phyloP scores from a whole-genome alignment of 2,329 filamentous ascomycete species.

The Colletotrichum falcatum region DNA sequence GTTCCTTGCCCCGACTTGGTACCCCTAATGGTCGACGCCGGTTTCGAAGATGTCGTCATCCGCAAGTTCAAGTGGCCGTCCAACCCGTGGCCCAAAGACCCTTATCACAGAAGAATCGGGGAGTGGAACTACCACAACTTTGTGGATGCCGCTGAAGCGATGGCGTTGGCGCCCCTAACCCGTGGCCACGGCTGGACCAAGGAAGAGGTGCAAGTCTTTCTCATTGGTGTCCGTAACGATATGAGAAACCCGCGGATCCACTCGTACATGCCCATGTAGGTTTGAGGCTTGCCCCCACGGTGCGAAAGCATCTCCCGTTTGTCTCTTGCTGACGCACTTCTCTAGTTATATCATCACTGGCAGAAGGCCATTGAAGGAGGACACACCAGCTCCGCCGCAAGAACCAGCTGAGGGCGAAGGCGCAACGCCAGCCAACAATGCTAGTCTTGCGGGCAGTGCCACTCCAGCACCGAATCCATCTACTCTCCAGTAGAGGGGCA shows the following conservation, averaged over 20 bases:
- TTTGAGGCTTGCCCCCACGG: not conserved
- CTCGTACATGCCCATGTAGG: slow-evolving; percentile 44
- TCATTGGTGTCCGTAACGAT: slow-evolving; percentile 42
- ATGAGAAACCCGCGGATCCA: slow-evolving; percentile 43
- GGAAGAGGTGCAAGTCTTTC: slow-evolving; percentile 46
- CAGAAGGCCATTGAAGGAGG: slow-evolving; percentile 2
- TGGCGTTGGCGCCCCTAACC: slow-evolving; percentile 52
- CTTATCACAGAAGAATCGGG: slow-evolving; percentile 50
- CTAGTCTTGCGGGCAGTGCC: too few species aligned
- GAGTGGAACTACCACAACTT: slow-evolving; percentile 48
- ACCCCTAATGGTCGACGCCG: slow-evolving; percentile 44
- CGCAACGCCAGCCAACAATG: not conserved
- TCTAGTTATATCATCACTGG: not conserved
- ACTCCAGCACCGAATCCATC: not conserved
- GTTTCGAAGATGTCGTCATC: slow-evolving; percentile 49
- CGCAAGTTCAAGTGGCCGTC: slow-evolving; percentile 48
- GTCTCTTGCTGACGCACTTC: not conserved
- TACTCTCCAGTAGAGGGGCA: not conserved
- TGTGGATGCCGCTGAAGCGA: slow-evolving; percentile 47
- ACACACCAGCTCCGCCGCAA: not conserved
- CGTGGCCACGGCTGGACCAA: slow-evolving; percentile 50
- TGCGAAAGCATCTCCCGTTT: too few species aligned
- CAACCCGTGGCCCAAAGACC: slow-evolving; percentile 42
- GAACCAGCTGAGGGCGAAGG: not conserved
- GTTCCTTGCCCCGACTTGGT: slow-evolving; percentile 37